Base-by-base conservation (phyloP, 2,329 filamentous ascomycete species). In the Cercospora sp. region DNA sequence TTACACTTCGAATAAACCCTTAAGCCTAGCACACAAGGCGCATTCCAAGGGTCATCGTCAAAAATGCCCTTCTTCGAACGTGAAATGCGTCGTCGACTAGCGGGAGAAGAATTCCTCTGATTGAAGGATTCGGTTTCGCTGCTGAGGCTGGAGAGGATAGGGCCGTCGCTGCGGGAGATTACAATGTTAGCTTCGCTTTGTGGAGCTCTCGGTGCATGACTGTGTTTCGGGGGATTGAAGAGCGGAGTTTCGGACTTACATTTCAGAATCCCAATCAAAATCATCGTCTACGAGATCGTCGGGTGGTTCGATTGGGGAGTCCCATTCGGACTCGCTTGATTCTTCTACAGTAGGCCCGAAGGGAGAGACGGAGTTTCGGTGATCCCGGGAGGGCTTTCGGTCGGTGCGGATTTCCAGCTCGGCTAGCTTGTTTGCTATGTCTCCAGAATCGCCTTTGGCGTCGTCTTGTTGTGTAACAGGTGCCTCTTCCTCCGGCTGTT, bases 1-100 rank as follows among this genome's bases (percentile, higher is more conserved):
- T 86, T 84, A 68, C 85, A 82, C 62, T 70, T 64, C 9, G 82
- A 84, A 73, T 87, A 89, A 0, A 89, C 86, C 5, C 86, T 80
- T 31, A 89, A 75, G 0, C 87, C 87, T 4, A 89, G 82, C 16
- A 89, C 86, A 69, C 85, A 87, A 0, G 88, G 82, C 0, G 87
- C 87, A 72, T 88, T 88, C 87, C 87, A 89, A 0, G 86, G 86
- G 68, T 85, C 83, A 18, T 80, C 78, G 51, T 79, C 80, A 63
- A 84, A 83, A 40, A 83, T 80, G 30, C 81, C 80, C 55, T 81
- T 78, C 1, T 80, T 70, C 45, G 61, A 30, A 13, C 60, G 60
- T 31, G 40, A 62, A n/a, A n/a, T 42, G 20, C 60, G 60, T n/a
- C 61, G 42, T 23, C 45, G 10, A 31, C 28, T 18, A 10, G 61